Evolutionary conservation across 371 early-diverging fungal genomes (phyloP), one percentile per base, ranked within the genome.

Genomic region (Rhizopus delemar): DNA sequence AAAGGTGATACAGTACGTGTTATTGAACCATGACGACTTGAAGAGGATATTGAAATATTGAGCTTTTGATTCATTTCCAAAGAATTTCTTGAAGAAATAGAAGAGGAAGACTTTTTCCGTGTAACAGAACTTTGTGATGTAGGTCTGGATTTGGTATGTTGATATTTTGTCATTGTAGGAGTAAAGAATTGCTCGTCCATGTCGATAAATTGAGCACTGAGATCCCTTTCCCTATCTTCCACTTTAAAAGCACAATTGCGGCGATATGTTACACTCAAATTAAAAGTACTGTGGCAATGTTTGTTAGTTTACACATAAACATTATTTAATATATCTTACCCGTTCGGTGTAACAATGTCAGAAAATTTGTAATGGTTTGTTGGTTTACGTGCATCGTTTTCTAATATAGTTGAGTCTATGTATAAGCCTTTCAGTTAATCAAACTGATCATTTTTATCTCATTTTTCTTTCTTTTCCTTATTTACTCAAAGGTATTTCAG

Each of bases 221-320:
- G 46, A 32, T 81, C 66, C 4, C 71, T 68, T 33, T 55, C 56
- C 5, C 79, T 70, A 50, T 84, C 78, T 34, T 87, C 86, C 11
- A 87, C 74, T 29, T 81, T 68, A 67, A 94, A 93, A 60, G 88
- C 86, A 62, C 90, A 90, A 49, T 92, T 88, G 52, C 80, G 76
- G 13, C 93, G 88, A 63, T 90, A 93, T 45, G 79, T 80, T 38
- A 89, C 90, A 55, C 87, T 85, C 43, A 94, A 70, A 7, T 78
- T 73, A 57, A 94, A 87, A 2, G 81, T 75, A 5, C 90, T 88
- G 65, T 45, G 28, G 3, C 31, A 8, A 31, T 48, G 22, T 7
- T 31, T 28, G 22, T 48, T 32, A 48, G 13, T 6, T 13, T 5
- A 43, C n/a, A 43, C n/a, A 15, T 5, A n/a, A 5, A 15, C 43